Conservation (phyloP, 192 early-diverging fungal species). For the Coemansia sp. region DNA sequence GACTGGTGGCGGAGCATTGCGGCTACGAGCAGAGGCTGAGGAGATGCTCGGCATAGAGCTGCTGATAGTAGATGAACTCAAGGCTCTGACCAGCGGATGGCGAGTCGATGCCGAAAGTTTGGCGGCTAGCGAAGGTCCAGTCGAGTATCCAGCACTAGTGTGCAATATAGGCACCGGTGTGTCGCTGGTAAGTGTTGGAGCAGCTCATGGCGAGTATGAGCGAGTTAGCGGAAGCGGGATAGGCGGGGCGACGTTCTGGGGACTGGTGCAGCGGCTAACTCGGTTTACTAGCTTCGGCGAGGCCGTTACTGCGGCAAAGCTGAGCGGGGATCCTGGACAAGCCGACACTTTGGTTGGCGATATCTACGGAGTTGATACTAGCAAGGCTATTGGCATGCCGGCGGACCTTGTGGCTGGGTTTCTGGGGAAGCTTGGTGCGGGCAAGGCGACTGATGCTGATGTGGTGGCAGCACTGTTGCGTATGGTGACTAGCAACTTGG, state of each 20-base stretch:
- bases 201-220: conserved; percentile 17
- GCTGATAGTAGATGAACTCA: conserved; percentile 28
- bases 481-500: conserved; percentile 44
- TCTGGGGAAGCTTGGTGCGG: conserved; percentile 33
- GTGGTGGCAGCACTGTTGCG: conserved; percentile 38
- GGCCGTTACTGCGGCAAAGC: conserved; percentile 11
- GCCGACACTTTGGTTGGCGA: conserved; percentile 46
- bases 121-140: background rate
- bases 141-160: conserved; percentile 18
- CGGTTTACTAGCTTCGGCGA: conserved; percentile 23
- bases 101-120: background rate
- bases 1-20: conserved; percentile 41
- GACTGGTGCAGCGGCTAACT: conserved; percentile 39
- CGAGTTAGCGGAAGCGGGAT: conserved; percentile 49
- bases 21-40: conserved; percentile 17
- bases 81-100: conserved; percentile 25
- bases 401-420: conserved; percentile 51
- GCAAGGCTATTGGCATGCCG: conserved; percentile 45
- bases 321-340: conserved; percentile 19
- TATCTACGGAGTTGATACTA: conserved; percentile 42
- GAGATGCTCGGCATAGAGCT: conserved; percentile 14
- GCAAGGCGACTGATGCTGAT: conserved; percentile 25
- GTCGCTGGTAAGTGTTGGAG: conserved; percentile 19
- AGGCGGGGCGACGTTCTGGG: conserved; percentile 50
- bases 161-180: conserved; percentile 50